These are phyloP conservation scores for Candida patagonica DNA, from an alignment of 805 yeast species.

Conservation along the genomic window DNA sequence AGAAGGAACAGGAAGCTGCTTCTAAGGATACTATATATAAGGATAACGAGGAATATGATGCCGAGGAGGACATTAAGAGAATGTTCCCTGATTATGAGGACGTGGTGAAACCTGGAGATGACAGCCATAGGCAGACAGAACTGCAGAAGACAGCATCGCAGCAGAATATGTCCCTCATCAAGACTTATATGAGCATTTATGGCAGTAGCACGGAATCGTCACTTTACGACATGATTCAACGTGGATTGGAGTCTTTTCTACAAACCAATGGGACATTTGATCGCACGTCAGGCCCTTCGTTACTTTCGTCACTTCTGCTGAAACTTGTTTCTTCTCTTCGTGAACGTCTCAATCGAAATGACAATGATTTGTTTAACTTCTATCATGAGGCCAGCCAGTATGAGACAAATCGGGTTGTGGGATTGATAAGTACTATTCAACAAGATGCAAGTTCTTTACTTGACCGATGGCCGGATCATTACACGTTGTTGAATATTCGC, in stretches of 20 bases:
- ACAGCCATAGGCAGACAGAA: constrained; percentile 3
- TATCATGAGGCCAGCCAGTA: constrained; percentile 52
- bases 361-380: constrained; percentile 36
- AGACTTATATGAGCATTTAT: constrained; percentile 4
- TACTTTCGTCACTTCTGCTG: neutral
- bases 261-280: neutral
- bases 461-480: constrained; percentile 89
- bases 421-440: constrained; percentile 36
- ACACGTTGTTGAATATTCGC: constrained; percentile 62
- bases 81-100: constrained; percentile 87
- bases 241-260: neutral
- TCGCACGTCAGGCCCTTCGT: neutral
- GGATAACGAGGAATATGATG: constrained; percentile 52
- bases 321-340: neutral
- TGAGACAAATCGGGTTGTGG: constrained; percentile 55
- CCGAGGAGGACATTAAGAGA: constrained; percentile 71
- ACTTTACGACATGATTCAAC: neutral
- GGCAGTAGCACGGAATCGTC: neutral
- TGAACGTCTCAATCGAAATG: neutral
- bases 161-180: neutral
- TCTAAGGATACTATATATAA: constrained; percentile 56
- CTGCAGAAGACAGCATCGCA: neutral
- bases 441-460: constrained; percentile 40
- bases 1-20: constrained; percentile 53
- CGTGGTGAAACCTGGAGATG: constrained; percentile 33